Evolutionary conservation across 2,329 filamentous ascomycete species (phyloP), one percentile per base, ranked within the genome.

Genomic region (Aureobasidium zeae): DNA sequence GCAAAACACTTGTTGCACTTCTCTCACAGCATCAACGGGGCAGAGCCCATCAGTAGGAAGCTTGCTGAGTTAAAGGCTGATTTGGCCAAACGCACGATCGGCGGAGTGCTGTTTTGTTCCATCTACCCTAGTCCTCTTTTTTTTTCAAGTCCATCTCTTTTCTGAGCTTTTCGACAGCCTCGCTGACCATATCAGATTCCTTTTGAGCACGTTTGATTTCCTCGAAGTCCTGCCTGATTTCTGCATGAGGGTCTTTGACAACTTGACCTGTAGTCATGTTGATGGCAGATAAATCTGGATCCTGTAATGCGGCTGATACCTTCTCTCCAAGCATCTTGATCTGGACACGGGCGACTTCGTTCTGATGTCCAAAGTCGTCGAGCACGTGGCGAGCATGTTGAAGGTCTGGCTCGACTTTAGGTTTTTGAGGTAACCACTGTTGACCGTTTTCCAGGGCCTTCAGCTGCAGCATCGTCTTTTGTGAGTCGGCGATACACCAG

Each of bases 401-500:
- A 2, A 41, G 44, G 3, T 31, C 28, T n/a, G 37, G 16, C 10
- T 42, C 24, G 9, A 16, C 19, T 1, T 33, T 15, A 2, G 44
- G 30, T 16, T 26, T 19, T 13, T 32, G 37, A 12, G 48, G 46
- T 15, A 44, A 13, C 48, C 48, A 50, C 13, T 43, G 38, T 26
- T 25, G n/a, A 3, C 24, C 21, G n/a, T 37, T 47, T 11, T 35
- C 30, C 41, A 45, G 37, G 24, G 44, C 39, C 19, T 48, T 29
- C 10, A 52, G 28, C 45, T 54, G 51, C 5, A 49, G 42, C n/a
- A 45, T 48, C 28, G 47, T 48, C 38, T 50, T 50, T 19, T 48
- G 45, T n/a, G 51, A 46, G 37, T 54, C 51, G 17, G 48, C 47
- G 28, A 54, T 53, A 39, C 51, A 52, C 51, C 52, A 53, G 31